Evolutionary conservation across 805 yeast species (phyloP), one percentile per base, ranked within the genome.

Genomic region (Lachancea dasiensis): DNA sequence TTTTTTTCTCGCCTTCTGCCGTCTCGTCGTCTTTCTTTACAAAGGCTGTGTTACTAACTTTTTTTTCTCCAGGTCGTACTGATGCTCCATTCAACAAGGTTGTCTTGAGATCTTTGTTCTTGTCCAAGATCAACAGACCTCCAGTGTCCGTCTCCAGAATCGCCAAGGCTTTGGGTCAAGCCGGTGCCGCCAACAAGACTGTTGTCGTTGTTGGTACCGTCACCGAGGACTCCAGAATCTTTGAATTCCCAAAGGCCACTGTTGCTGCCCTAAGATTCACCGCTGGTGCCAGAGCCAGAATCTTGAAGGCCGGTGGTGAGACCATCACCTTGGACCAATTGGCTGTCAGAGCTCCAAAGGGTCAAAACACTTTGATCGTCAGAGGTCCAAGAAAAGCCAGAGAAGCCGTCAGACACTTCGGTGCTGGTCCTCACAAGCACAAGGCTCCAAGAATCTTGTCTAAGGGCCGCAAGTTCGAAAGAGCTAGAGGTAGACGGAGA

Each of bases 391-490:
- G 97, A 85, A 79, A 76, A 75, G 67, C 95, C 72, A 86, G 99
- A 80, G 97, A 92, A 79, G 97, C 97, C 64, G 97, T 86, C 64
- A 86, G 97, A 79, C 97, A 92, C 84, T 92, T 92, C 69, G 99
- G 99, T 72, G 69, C 90, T 72, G 99, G 99, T 77, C 99, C 99
- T 67, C 98, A 92, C 94, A 86, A 86, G 81, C 75, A 79, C 77
- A 92, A 92, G 86, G 97, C 97, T 66, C 99, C 99, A 75, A 87
- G 94, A 79, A 81, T 92, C 72, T 64, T 73, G 66, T 90, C 97
- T 51, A 87, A 77, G 72, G 99, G 99, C 72, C 92, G 97, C 83
- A 92, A 92, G 79, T 92, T 92, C 82, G 98, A 92, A 82, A 87
- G 92, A 76, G 99, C 97, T 65, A 92, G 99, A 86, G 99, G 99